Evolutionary conservation across 768 basidiomycete species (phyloP).

Genomic region (Termitomyces sp.): DNA sequence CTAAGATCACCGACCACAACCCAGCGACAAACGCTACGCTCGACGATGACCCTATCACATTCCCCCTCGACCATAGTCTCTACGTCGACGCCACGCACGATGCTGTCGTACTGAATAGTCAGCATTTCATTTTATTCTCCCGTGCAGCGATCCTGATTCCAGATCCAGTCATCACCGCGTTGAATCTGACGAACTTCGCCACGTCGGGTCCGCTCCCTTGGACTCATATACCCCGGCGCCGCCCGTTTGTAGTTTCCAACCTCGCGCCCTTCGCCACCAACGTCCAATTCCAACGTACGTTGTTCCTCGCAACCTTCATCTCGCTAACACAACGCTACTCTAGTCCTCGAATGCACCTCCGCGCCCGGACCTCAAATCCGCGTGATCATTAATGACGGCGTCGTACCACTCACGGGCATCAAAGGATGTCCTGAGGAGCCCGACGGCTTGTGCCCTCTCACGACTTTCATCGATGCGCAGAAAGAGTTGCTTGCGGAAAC

Average conservation of each 20-base stretch:
- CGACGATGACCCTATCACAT: conserved; percentile 59
- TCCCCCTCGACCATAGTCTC: conserved; percentile 65
- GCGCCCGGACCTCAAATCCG: conserved; percentile 60
- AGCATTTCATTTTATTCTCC: background rate
- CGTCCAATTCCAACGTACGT: conserved; percentile 79
- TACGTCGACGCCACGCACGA: conserved; percentile 93
- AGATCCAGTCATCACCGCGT: conserved; percentile 66
- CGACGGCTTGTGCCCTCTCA: conserved; percentile 74
- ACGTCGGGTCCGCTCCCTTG: conserved; percentile 70
- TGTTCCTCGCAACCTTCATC: background rate
- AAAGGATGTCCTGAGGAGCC: conserved; percentile 65
- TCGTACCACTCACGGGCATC: conserved; percentile 74
- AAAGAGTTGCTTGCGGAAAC: conserved; percentile 56
- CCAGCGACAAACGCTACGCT: conserved; percentile 83
- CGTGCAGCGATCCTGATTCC: background rate
- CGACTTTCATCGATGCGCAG: conserved; percentile 69
- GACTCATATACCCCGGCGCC: conserved; percentile 58
- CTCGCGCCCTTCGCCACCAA: conserved; percentile 88
- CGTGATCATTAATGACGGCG: conserved; percentile 84
- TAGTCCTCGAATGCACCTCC: conserved; percentile 60
- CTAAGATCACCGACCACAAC: conserved; percentile 60
- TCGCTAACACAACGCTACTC: conserved; percentile 8
- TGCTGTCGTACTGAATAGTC: conserved; percentile 78
- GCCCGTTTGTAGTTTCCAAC: conserved; percentile 69
- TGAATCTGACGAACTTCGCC: conserved; percentile 77